phyloP scores from a whole-genome alignment of 2,329 filamentous ascomycete genomes.

The Ceratocystis alfenasii region DNA sequence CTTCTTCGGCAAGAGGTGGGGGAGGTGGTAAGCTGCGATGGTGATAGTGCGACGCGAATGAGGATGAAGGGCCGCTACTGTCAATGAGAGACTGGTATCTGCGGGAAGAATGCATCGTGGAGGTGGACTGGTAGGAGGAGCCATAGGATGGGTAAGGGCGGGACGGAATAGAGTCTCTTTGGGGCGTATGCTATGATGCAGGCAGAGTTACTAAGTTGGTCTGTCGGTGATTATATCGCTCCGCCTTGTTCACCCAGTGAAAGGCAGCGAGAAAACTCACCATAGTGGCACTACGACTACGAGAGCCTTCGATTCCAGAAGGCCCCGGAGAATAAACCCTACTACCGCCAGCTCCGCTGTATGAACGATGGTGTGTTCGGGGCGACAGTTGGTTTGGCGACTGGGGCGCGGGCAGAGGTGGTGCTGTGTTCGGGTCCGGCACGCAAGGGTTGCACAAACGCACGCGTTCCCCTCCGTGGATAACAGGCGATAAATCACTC shows the following conservation, averaged over 20 bases:
- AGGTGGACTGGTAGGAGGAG: slow-evolving; percentile 18
- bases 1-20: slow-evolving; percentile 53
- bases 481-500: slow-evolving; percentile 15
- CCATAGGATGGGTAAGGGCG: slow-evolving; percentile 19
- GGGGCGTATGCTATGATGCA: slow-evolving; percentile 15
- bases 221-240: background rate
- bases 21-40: slow-evolving; percentile 34
- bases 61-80: slow-evolving; percentile 28
- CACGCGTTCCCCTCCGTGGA: slow-evolving; percentile 43
- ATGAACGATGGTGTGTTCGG: slow-evolving; percentile 35
- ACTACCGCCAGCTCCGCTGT: slow-evolving; percentile 33
- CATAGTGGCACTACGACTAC: slow-evolving; percentile 40
- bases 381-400: slow-evolving; percentile 29
- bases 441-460: slow-evolving; percentile 52
- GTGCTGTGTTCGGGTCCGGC: slow-evolving; percentile 48
- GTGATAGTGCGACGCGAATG: slow-evolving; percentile 26
- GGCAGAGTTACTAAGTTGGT: slow-evolving; percentile 14
- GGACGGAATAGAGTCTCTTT: slow-evolving; percentile 3
- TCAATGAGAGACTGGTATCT: slow-evolving; percentile 29
- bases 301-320: slow-evolving; percentile 23
- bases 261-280: slow-evolving; percentile 30
- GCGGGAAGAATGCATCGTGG: slow-evolving; percentile 15
- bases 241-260: background rate
- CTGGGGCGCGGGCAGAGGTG: slow-evolving; percentile 33
- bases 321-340: slow-evolving; percentile 18